A percentile compares a stretch with the other conserved stretches of the same genome.
phyloP scores from a whole-genome alignment of 306 rosid genomes.

The Lathyrus tuberosus region DNA sequence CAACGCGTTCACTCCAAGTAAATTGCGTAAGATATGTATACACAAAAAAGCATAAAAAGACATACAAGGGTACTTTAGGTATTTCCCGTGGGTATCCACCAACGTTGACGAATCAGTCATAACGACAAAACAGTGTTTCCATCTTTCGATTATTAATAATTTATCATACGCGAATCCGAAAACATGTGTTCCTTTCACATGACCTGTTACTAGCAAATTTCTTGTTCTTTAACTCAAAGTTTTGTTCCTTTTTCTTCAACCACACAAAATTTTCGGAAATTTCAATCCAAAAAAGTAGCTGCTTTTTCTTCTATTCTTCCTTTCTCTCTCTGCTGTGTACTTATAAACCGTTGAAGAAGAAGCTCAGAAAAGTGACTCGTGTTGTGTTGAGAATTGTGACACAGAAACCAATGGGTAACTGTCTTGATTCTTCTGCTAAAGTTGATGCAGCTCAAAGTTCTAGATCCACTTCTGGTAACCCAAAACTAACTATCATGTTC shows the following conservation, averaged over 20 bases:
- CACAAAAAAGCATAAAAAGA: not conserved
- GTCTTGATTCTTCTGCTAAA: conserved; percentile 81
- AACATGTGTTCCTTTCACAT: conserved; percentile 13
- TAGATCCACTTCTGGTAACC: conserved; percentile 60
- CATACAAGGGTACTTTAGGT: conserved; percentile 33
- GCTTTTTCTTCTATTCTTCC: not conserved
- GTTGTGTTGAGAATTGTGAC: conserved; percentile 5
- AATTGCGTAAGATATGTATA: conserved; percentile 2
- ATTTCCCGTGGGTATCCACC: not conserved
- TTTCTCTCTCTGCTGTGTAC: not conserved
- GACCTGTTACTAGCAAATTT: not conserved
- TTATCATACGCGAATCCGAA: conserved; percentile 36
- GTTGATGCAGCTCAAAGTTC: conserved; percentile 67
- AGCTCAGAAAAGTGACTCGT: not conserved
- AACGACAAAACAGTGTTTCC: conserved; percentile 24
- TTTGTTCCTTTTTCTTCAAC: conserved; percentile 25
- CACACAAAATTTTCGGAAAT: not conserved
- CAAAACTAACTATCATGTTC: not conserved
- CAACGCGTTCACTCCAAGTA: not conserved
- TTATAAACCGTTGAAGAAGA: not conserved
- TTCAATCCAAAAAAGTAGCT: not conserved
- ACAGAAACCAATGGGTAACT: conserved; percentile 70
- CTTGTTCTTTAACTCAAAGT: conserved; percentile 17
- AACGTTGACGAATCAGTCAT: conserved; percentile 32
- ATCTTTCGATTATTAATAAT: not conserved